These are phyloP conservation scores for Pittosporum tobira DNA, from an alignment of 129 eudicot species.

Conservation along the genomic window DNA sequence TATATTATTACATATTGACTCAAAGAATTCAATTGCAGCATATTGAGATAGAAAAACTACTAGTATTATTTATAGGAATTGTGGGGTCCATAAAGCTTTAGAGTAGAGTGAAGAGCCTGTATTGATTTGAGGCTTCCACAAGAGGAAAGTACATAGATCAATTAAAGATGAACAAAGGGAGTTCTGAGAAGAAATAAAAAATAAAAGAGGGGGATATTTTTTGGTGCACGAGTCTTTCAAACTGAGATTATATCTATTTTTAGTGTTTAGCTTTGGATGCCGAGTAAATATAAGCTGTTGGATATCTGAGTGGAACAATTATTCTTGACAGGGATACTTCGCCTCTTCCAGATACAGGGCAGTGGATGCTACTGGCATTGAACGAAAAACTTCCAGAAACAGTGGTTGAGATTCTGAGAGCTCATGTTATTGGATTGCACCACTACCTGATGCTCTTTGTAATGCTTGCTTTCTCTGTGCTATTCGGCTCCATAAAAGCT, in stretches of 20 bases:
- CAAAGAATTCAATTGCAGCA: too few relatives aligned
- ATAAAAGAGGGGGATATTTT: not conserved
- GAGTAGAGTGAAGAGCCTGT: too few relatives aligned
- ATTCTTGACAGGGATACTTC: slow-evolving; percentile 47
- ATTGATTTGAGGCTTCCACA: too few relatives aligned
- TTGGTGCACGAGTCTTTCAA: not conserved
- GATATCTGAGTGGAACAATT: slow-evolving; percentile 17
- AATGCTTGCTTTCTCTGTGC: slow-evolving; percentile 93
- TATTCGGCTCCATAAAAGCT: slow-evolving; percentile 80
- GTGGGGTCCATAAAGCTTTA: too few relatives aligned
- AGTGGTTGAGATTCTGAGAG: slow-evolving; percentile 59
- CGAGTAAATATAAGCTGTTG: not conserved
- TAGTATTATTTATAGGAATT: too few relatives aligned
- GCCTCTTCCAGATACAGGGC: slow-evolving; percentile 98
- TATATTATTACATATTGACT: too few relatives aligned
- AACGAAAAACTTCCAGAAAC: slow-evolving; percentile 81
- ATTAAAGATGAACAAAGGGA: too few relatives aligned
- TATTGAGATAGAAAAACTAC: too few relatives aligned
- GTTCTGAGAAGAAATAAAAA: too few relatives aligned
- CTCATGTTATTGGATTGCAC: slow-evolving; percentile 82
- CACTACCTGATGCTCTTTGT: slow-evolving; percentile 89
- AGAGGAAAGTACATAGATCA: too few relatives aligned
- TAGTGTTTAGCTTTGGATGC: not conserved
- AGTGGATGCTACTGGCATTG: slow-evolving; percentile 80
- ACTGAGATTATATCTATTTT: not conserved